Evolutionary conservation across 768 basidiomycete species (phyloP), one percentile per base, ranked within the genome.

Genomic region (Collybiopsis luxurians): DNA sequence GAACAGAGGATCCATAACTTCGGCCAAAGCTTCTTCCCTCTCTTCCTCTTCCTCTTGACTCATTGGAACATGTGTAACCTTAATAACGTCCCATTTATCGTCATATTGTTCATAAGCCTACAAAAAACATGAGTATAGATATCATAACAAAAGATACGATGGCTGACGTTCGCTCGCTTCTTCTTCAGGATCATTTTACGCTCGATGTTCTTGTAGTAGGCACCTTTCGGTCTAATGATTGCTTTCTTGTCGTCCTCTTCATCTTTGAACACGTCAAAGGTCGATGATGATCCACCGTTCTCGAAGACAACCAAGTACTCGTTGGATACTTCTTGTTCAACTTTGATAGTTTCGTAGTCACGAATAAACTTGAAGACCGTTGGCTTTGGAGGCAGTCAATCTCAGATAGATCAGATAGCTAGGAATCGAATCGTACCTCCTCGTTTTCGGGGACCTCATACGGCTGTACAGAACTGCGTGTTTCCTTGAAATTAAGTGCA

Each of bases 171-270:
- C 17, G 81, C 82, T 7, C 92, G 83, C 69, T 86, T 91, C 75
- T 92, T 92, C 71, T 92, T 92, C 40, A 94, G 75, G 23, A 83
- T 77, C 86, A 92, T 92, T 72, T 92, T 93, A 45, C 91, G 83
- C 71, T 92, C 90, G 53, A 94, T 91, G 66, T 86, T 87, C 71
- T 92, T 94, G 73, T 92, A 93, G 65, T 90, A 93, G 0, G 87
- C 92, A n/a, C 88, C 91, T 64, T 82, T 84, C 26, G 71, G 66
- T 63, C 78, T 76, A 13, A 15, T 31, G 7, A 15, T 19, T 38
- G 50, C 28, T 42, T 40, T 53, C 28, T 31, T 44, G 34, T 62
- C 64, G 12, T 64, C 63, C 21, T 65, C n/a, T n/a, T n/a, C 61
- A 28, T 73, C 65, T 27, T 72, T 71, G 23, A 69, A 66, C 11